Conservation (phyloP, 441 rosid species). For the Pelargonium australe region DNA sequence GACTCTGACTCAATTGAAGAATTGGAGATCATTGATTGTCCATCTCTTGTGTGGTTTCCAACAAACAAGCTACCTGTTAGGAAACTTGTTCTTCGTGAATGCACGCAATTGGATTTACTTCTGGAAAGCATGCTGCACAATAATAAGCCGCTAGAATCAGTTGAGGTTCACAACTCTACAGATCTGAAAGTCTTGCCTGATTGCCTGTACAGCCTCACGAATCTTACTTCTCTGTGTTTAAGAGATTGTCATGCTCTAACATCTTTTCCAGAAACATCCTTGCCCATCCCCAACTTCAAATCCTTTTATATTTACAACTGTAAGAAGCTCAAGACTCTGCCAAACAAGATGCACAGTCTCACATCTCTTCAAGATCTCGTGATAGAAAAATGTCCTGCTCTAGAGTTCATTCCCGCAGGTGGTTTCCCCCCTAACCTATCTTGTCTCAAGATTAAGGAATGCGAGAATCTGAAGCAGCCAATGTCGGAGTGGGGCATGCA, state of each 20-base stretch:
- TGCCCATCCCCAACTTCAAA: constrained; percentile 7
- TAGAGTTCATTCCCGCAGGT: constrained; percentile 23
- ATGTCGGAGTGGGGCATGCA: constrained; percentile 13
- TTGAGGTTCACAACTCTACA: neutral
- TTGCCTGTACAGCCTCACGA: neutral
- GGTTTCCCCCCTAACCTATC: constrained; percentile 25
- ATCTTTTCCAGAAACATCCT: neutral
- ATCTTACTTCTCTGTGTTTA: constrained; percentile 6
- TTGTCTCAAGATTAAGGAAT: neutral
- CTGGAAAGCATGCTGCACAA: constrained; percentile 1
- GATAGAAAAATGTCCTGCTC: constrained; percentile 20
- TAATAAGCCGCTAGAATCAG: constrained; percentile 2
- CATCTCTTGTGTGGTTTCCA: constrained; percentile 2
- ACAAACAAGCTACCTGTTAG: neutral
- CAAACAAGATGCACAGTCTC: constrained; percentile 1
- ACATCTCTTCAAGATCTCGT: constrained; percentile 22
- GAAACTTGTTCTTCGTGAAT: constrained; percentile 8
- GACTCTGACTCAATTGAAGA: constrained; percentile 1
- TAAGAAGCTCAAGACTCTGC: constrained; percentile 2
- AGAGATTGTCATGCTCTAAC: constrained; percentile 8
- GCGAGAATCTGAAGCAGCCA: constrained; percentile 1
- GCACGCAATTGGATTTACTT: constrained; percentile 24
- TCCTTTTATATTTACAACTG: constrained; percentile 5
- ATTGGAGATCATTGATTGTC: constrained; percentile 7
- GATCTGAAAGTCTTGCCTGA: constrained; percentile 4